Evolutionary conservation across 2,329 filamentous ascomycete species (phyloP), one percentile per base, ranked within the genome.

Genomic region (Scedosporium minutisporum): DNA sequence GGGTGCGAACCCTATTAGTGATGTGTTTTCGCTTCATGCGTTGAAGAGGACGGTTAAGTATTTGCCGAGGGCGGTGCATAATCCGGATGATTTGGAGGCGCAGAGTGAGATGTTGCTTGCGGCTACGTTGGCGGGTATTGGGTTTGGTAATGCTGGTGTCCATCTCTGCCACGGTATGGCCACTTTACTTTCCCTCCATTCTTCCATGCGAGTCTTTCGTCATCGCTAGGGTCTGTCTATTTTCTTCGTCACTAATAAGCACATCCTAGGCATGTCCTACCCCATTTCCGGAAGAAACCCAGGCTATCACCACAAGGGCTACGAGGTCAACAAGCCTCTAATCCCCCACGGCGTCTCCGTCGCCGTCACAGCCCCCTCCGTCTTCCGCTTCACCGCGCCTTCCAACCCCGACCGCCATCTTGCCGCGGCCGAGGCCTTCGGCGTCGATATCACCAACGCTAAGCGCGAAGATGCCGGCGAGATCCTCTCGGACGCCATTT

Each of bases 321-420:
- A 99, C 74, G 79, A 87, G 1, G 86, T 96, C 6, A 76, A 84
- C 27, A 73, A 82, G 33, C 86, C 90, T 9, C 89, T 99, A 69
- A 97, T 99, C 70, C 95, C 95, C 0, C 95, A 99, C 73, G 95
- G 95, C 61, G 95, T 99, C 25, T 93, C 89, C 1, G 95, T 99
- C 1, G 95, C 93, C 3, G 93, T 97, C 6, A 93, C 91, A 0
- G 91, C 93, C 0, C 93, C 95, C 0, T 90, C 93, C 0, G 93
- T 97, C 1, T 99, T 97, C 83, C 87, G 85, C 33, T 97, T 97
- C 76, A 99, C 93, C 0, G 93, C 82, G 0, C 83, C 93, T 1
- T 95, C 90, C 1, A 97, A 97, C 71, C 95, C 95, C 0, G 91
- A 96, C 61, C 87, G 95, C 9, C 95, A 99, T 77, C 78, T 99